Conservation (phyloP, 1,284 basidiomycete species). For the Hymenochaete sp. region DNA sequence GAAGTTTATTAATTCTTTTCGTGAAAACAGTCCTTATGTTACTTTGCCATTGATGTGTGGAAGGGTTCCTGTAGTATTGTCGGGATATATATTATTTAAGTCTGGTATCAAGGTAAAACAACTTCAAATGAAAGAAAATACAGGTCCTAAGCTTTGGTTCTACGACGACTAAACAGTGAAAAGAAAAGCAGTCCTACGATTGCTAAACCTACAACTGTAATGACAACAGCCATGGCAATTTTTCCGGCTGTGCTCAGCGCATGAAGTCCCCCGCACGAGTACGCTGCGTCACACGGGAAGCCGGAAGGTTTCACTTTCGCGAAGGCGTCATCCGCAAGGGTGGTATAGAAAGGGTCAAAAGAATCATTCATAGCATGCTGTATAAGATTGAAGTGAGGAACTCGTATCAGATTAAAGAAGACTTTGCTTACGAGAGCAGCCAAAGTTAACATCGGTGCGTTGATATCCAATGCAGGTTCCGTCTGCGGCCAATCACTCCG, state of each 20-base stretch:
- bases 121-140: background rate
- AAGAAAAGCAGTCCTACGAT: constrained; percentile 44
- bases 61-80: no score
- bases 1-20: constrained; percentile 63
- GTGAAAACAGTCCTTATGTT: no score
- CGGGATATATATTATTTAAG: background rate
- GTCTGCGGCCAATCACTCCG: constrained; percentile 76
- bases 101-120: background rate
- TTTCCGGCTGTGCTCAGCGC: constrained; percentile 51
- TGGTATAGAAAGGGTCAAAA: constrained; percentile 74
- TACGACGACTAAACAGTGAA: constrained; percentile 17
- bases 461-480: constrained; percentile 78
- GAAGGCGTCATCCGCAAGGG: constrained; percentile 59
- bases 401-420: background rate
- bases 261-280: constrained; percentile 40
- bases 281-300: constrained; percentile 67
- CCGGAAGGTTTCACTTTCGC: constrained; percentile 53
- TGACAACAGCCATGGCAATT: constrained; percentile 63
- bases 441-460: constrained; percentile 77
- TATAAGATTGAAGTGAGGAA: background rate
- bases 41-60: no score
- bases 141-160: background rate
- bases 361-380: constrained; percentile 52
- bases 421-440: constrained; percentile 43
- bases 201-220: constrained; percentile 53